Base-by-base conservation (phyloP, 2,329 filamentous ascomycete species). In the Claviceps pusilla region DNA sequence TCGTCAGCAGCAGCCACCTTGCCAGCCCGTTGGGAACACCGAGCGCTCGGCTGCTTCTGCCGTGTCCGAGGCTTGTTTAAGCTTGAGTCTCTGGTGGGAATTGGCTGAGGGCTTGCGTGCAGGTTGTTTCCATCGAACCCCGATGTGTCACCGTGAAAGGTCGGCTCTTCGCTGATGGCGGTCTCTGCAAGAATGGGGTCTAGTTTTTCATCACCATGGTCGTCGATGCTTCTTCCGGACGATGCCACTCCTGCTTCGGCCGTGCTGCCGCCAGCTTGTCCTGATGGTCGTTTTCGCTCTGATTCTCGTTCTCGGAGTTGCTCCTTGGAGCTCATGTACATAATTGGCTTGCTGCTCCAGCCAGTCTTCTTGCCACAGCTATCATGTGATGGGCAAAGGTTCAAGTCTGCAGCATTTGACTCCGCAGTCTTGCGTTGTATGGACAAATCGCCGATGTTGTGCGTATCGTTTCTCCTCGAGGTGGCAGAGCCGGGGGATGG, bases 251-350 rank as follows among this genome's bases (percentile, higher is more conserved):
- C 14, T 7, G 47, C 7, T 11, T 50, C 51, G 29, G 4, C 64
- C 42, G 69, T 61, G 50, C 71, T 16, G 48, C 33, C 70, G 57
- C 70, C 39, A 33, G 47, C 12, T 37, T 60, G 61, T 4, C 62
- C 61, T 0, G 61, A 62, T n/a, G 69, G 62, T 45, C 81, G 75
- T 61, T 79, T 84, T 60, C 77, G 77, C 58, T 86, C 82, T 4
- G 69, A 69, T 58, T 86, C 82, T 59, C 76, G 81, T 52, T 82
- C 79, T 48, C 78, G 75, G 48, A 87, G 69, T 35, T 76, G 75
- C 65, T 88, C 84, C 63, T 79, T 83, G 48, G 84, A 87, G 69
- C 77, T 82, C 82, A 85, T 87, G 62, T 87, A 86, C 77, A 83
- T 82, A 62, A 87, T 68, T 3, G 82, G 78, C 63, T 77, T 79